Evolutionary conservation across 495 filamentous ascomycete species (phyloP).

Genomic region (Aspergillus conjunctus): DNA sequence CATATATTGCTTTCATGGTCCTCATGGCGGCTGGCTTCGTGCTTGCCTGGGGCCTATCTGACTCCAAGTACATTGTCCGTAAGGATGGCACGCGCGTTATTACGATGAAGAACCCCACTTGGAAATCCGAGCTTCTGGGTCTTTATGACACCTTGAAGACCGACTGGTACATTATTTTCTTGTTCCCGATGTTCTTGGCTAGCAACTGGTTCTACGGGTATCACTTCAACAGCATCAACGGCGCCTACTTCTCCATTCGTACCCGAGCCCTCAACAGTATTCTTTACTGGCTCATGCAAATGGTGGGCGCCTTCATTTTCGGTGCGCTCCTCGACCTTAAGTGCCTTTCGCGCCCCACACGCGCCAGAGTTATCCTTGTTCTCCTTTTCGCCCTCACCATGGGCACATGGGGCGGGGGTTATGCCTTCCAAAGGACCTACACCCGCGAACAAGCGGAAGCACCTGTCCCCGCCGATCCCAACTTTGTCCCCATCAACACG

Average conservation of each 20-base stretch:
- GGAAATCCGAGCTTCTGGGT: slow-evolving; percentile 75
- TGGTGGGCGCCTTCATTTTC: slow-evolving; percentile 78
- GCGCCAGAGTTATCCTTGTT: slow-evolving; percentile 71
- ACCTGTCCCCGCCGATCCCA: no score
- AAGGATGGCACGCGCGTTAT: slow-evolving; percentile 82
- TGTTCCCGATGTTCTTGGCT: slow-evolving; percentile 82
- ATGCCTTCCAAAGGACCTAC: slow-evolving; percentile 71
- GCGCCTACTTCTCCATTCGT: slow-evolving; percentile 77
- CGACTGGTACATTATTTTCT: slow-evolving; percentile 75
- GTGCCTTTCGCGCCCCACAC: slow-evolving; percentile 63
- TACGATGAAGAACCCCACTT: slow-evolving; percentile 83
- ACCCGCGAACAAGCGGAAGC: slow-evolving; percentile 52
- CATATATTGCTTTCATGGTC: slow-evolving; percentile 88
- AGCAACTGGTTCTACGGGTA: slow-evolving; percentile 58
- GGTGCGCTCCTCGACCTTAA: slow-evolving; percentile 74
- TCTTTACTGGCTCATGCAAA: slow-evolving; percentile 87
- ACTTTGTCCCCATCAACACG: slow-evolving; percentile 35
- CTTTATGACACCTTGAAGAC: slow-evolving; percentile 71
- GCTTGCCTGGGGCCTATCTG: slow-evolving; percentile 71
- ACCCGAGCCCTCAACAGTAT: slow-evolving; percentile 81
- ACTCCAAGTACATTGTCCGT: slow-evolving; percentile 76
- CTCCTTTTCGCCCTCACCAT: slow-evolving; percentile 74
- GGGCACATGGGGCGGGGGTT: slow-evolving; percentile 85
- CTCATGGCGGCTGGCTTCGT: slow-evolving; percentile 77
- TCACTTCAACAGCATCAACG: slow-evolving; percentile 55